Percentiles rank a stretch among this genome's conserved stretches.
These are phyloP conservation scores for Vigna angularis DNA, from an alignment of 306 rosid genomes.

Conservation along the genomic window DNA sequence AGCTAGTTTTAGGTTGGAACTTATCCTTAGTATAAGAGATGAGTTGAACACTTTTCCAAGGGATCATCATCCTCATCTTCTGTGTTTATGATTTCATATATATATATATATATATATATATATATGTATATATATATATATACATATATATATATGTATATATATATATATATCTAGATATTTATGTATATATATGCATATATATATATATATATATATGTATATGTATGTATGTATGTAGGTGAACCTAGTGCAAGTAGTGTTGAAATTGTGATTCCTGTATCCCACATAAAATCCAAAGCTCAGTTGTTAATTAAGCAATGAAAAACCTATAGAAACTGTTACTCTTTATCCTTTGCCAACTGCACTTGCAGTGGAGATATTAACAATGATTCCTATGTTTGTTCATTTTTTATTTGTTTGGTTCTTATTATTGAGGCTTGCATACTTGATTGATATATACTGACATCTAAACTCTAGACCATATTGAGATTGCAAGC, in stretches of 20 bases:
- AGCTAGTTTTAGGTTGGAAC: too few relatives aligned
- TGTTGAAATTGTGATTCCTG: background rate
- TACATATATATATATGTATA: too few relatives aligned
- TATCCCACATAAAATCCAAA: too few relatives aligned
- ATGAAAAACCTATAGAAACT: background rate
- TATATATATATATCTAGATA: too few relatives aligned
- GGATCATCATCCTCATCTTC: background rate
- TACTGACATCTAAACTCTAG: constrained; percentile 1
- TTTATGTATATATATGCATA: too few relatives aligned
- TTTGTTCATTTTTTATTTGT: background rate
- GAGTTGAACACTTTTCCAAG: too few relatives aligned
- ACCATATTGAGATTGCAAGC: background rate
- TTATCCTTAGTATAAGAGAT: too few relatives aligned
- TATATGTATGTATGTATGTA: background rate
- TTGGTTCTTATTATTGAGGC: background rate
- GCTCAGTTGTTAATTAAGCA: too few relatives aligned
- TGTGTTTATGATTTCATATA: background rate
- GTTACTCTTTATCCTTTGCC: background rate
- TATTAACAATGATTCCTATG: background rate
- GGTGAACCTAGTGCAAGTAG: background rate
- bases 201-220: too few relatives aligned
- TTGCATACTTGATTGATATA: background rate
- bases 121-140: too few relatives aligned
- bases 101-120: too few relatives aligned
- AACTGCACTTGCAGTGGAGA: background rate